Base-by-base conservation (phyloP, 2,329 filamentous ascomycete genomes). In the Fusarium nisikadoi region DNA sequence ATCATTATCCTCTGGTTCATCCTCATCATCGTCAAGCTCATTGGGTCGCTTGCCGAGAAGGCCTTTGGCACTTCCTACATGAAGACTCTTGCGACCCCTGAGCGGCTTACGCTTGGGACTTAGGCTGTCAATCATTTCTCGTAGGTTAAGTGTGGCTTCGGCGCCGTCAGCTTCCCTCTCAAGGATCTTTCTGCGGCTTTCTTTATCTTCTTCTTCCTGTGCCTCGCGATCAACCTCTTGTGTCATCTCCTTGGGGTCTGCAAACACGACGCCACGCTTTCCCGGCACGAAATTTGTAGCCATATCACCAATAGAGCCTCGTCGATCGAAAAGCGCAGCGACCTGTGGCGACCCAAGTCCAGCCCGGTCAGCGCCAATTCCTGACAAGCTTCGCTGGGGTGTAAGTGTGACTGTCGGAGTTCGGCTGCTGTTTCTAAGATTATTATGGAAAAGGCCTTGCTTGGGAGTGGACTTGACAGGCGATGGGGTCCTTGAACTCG, bases 271-370 rank as follows among this genome's bases (percentile, higher is more conserved):
- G 82, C 56, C 81, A 72, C 72, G 80, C 73, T 69, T 81, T 23
- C 83, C 88, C 39, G 91, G 89, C 33, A 91, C 83, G 75, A 95
- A 95, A 11, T 86, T 83, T 19, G 84, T 83, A 4, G 91, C 88
- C 27, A 88, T 84, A 45, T 95, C 91, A 27, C 91, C 89, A 66
- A 95, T 91, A 3, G 93, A 94, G 49, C 85, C 87, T 53, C 93
- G 88, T 38, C 90, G 89, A 71, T 93, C 92, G 38, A 95, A 86
- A 36, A 94, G 85, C 33, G 90, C 91, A 27, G 92, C 86, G 59
- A 95, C 88, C 57, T 89, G 90, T 9, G 93, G 93, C 2, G 93
- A 95, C 11, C 93, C 93, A 60, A 95, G 86, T 0, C 93, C 93
- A 69, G 87, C 83, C 71, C 88, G 89, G 75, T 94, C 93, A 69